phyloP scores from a whole-genome alignment of 2,329 filamentous ascomycete species.

The Pseudogymnoascus sp. region DNA sequence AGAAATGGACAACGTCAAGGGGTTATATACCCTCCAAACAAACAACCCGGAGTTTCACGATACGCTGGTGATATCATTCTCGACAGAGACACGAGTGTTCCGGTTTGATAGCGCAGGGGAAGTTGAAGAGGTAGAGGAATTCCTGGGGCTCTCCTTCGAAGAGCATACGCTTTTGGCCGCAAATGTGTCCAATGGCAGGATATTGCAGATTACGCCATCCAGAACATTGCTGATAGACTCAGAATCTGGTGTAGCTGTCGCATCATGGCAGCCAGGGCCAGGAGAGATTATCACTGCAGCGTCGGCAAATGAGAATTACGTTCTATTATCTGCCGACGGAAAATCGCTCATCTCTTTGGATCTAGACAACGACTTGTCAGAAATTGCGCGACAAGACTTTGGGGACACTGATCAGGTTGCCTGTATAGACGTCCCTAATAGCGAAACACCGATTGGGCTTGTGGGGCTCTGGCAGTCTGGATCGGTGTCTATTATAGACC shows the following conservation, averaged over 20 bases:
- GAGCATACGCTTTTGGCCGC: constrained; percentile 65
- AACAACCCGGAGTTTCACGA: constrained; percentile 49
- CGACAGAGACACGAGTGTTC: constrained; percentile 79
- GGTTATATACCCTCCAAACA: constrained; percentile 62
- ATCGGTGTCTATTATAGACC: constrained; percentile 65
- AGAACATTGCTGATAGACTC: constrained; percentile 56
- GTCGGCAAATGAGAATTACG: constrained; percentile 63
- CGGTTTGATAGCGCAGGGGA: constrained; percentile 66
- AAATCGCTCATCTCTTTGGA: constrained; percentile 64
- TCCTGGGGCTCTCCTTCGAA: constrained; percentile 62
- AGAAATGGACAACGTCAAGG: constrained; percentile 67
- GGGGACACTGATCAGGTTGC: constrained; percentile 70
- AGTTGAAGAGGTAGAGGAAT: constrained; percentile 79
- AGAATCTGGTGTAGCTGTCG: constrained; percentile 47
- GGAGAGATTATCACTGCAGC: constrained; percentile 65
- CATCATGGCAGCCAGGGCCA: constrained; percentile 50
- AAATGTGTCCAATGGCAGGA: constrained; percentile 55
- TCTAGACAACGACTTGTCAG: constrained; percentile 50
- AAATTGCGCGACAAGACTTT: constrained; percentile 54
- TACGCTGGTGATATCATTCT: constrained; percentile 70
- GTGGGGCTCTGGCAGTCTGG: constrained; percentile 86
- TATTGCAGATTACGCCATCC: constrained; percentile 71
- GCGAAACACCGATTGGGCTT: constrained; percentile 56
- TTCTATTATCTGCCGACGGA: constrained; percentile 71
- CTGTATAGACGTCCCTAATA: constrained; percentile 70